Conservation (phyloP, 2,329 filamentous ascomycete species). For the Claviceps capensis region DNA sequence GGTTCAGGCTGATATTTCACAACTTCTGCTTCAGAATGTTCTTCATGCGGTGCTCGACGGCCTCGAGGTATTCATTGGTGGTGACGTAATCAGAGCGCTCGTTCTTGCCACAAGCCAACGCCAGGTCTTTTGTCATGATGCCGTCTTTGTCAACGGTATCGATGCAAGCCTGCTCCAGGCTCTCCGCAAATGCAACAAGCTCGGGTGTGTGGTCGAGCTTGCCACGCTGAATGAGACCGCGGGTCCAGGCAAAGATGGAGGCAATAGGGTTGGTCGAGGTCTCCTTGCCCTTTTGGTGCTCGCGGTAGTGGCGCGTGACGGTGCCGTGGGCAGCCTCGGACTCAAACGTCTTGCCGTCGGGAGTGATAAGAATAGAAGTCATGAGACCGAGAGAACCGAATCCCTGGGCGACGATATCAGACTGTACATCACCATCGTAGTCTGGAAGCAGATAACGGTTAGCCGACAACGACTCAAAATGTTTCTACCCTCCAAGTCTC, state of each 20-base stretch:
- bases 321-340: conserved; percentile 97
- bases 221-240: conserved; percentile 83
- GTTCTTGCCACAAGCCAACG: conserved; percentile 85
- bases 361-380: conserved; percentile 95
- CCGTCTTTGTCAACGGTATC: conserved; percentile 88
- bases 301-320: conserved; percentile 94
- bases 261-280: conserved; percentile 98
- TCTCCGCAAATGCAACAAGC: conserved; percentile 79
- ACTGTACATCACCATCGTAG: conserved; percentile 98
- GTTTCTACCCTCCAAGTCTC: neutral
- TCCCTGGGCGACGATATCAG: conserved; percentile 93
- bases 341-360: conserved; percentile 93
- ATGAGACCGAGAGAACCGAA: conserved; percentile 97
- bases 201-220: conserved; percentile 89
- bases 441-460: conserved; percentile 36
- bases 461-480: neutral
- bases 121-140: conserved; percentile 98
- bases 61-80: conserved; percentile 79
- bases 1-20: conserved; percentile 22
- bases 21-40: conserved; percentile 64
- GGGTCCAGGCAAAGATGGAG: conserved; percentile 98
- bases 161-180: conserved; percentile 81
- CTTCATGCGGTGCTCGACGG: conserved; percentile 85
- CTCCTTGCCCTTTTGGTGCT: conserved; percentile 95
- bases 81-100: conserved; percentile 77